These are phyloP conservation scores for Erythrophleum ivorense DNA, from an alignment of 331 rosid species.

Conservation along the genomic window DNA sequence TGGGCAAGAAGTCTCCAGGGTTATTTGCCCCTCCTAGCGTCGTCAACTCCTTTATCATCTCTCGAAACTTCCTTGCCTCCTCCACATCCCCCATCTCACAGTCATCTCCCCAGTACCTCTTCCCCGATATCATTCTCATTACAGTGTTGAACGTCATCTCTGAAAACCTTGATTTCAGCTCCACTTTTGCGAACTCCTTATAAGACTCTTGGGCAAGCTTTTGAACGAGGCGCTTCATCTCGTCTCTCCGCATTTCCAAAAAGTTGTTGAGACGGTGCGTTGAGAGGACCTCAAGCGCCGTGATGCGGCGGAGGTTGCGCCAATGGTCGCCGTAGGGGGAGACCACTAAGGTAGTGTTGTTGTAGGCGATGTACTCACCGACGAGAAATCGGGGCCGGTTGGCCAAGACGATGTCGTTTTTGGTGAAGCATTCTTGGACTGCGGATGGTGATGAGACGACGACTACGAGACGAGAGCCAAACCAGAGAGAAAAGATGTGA, in stretches of 20 bases:
- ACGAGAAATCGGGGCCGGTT: conserved; percentile 37
- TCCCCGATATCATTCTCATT: conserved; percentile 52
- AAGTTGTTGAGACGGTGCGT: conserved; percentile 37
- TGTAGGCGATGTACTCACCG: conserved; percentile 34
- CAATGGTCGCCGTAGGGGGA: conserved; percentile 47
- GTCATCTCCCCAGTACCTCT: conserved; percentile 43
- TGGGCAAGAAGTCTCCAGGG: conserved; percentile 44
- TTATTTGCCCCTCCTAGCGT: conserved; percentile 38
- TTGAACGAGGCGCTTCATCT: conserved; percentile 26
- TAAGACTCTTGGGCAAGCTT: conserved; percentile 21
- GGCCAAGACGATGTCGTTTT: conserved; percentile 48
- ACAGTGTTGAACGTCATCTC: conserved; percentile 48
- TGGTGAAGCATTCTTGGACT: conserved; percentile 50
- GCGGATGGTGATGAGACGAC: conserved; percentile 27
- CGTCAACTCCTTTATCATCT: conserved; percentile 11
- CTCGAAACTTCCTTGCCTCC: conserved; percentile 38
- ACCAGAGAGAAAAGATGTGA: conserved; percentile 33
- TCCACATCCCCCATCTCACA: conserved; percentile 26
- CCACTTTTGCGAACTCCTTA: conserved; percentile 32
- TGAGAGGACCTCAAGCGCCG: conserved; percentile 42
- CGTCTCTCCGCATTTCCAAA: conserved; percentile 34
- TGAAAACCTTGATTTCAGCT: conserved; percentile 7
- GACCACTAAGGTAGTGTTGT: conserved; percentile 27
- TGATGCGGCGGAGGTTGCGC: conserved; percentile 58
- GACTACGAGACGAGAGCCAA: conserved; percentile 44